These are phyloP conservation scores for Candida morakotiae DNA, from an alignment of 805 yeast genomes.

Conservation along the genomic window DNA sequence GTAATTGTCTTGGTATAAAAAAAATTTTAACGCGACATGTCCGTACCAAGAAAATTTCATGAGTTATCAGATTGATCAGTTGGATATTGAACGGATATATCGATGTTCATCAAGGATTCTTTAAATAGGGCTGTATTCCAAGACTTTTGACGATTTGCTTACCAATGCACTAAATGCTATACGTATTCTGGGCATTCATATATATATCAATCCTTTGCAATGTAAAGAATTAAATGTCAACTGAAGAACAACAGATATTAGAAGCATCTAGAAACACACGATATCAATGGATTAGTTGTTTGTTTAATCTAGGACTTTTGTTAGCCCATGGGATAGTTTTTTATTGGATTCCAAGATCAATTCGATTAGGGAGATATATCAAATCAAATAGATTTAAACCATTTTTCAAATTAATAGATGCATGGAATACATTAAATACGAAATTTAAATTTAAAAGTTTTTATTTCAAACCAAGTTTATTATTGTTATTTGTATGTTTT, in stretches of 20 bases:
- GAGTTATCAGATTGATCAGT: conserved; percentile 3
- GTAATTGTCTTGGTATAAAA: no score
- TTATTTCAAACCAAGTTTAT: conserved; percentile 41
- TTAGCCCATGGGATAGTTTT: conserved; percentile 38
- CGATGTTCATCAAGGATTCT: background rate
- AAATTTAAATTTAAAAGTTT: conserved; percentile 15
- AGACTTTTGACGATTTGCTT: background rate
- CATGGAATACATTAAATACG: conserved; percentile 25
- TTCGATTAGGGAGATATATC: conserved; percentile 21
- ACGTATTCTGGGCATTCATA: conserved; percentile 1
- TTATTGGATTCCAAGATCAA: conserved; percentile 36
- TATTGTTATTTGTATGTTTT: conserved; percentile 23
- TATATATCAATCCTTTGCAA: background rate
- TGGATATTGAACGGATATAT: background rate
- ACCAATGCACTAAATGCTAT: background rate
- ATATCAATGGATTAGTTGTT: conserved; percentile 34
- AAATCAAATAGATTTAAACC: conserved; percentile 11
- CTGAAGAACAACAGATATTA: conserved; percentile 32
- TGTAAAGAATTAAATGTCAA: conserved; percentile 24
- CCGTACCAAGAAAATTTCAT: background rate
- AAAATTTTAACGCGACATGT: conserved; percentile 2
- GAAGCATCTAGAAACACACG: conserved; percentile 33
- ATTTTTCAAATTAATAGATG: conserved; percentile 23
- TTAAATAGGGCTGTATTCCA: no score
- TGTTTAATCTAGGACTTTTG: conserved; percentile 20